Evolutionary conservation across 257 asterid species (phyloP), one percentile per base, ranked within the genome.

Genomic region (Paulownia fortunei): DNA sequence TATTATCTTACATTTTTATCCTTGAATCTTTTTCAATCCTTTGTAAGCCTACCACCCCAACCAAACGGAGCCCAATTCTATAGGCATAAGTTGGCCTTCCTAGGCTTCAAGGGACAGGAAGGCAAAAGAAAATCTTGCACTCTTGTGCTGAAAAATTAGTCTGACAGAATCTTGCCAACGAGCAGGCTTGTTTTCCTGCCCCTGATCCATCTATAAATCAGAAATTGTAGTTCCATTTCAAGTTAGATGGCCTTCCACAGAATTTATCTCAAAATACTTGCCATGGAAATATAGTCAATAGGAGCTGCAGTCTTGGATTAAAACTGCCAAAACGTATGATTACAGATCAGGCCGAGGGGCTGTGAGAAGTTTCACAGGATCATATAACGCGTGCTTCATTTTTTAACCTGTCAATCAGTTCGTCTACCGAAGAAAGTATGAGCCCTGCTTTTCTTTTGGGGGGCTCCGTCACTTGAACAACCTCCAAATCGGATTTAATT

Each of bases 381-480:
- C 80, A 94, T 71, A 95, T 81, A 49, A 91, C 92, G 0, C 62
- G 94, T 0, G 94, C 97, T 85, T 95, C 98, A 16, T 93, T 90
- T 82, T 93, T 95, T 13, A 95, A 87, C 86, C 86, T 93, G 91
- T 93, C 97, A 6, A 95, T 78, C 49, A 95, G 90, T 79, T 95
- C 94, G 65, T 90, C 99, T n/a, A 93, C 99, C 0, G 98, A 89
- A 64, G 99, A 88, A 52, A 95, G 85, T 11, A 90, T 79, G 66
- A 90, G 89, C 8, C 99, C 98, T 15, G 97, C 90, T 83, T 95
- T 93, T 72, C 98, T 79, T 80, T 93, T 93, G 4, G 98, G 98
- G 67, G 99, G 99, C 77, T 95, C 99, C 0, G 88, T 86, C 18
- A 95, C 98, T 80, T 90, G 84, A 82, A 93, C 87, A 52, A 90